Evolutionary conservation across 306 rosid genomes (phyloP), one percentile per base, ranked within the genome.

Genomic region (Dicorynia guianensis): DNA sequence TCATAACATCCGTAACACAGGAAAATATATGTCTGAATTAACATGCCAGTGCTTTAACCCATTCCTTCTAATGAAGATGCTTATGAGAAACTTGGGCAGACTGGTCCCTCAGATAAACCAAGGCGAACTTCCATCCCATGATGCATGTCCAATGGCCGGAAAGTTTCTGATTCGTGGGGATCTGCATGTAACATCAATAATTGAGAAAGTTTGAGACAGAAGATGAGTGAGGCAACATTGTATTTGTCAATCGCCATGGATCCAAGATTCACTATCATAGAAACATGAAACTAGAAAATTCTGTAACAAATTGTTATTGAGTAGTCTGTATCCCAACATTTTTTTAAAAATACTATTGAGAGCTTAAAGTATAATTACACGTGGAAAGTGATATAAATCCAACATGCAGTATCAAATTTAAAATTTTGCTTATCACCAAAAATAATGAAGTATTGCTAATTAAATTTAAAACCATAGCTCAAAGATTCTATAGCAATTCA

Each of bases 61-160:
- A 69, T 78, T 48, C 33, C 33, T 67, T 69, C 42, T 40, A 55
- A 56, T 14, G 73, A 67, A 44, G 69, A 69, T 33, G 60, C 52
- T 42, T 49, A 89, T 43, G 89, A 81, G 69, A 91, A 76, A 77
- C 90, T 89, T 71, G 97, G 97, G 83, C 81, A 76, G 53, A 87
- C 85, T 1, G 99, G 97, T 81, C 99, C 98, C 88, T 96, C 90
- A 1, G 93, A 92, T 17, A 96, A 81, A 33, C 98, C 98, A 44
- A 90, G 87, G 69, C 90, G 97, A 76, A 90, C 97, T 85, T 96
- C 98, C 97, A 96, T 79, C 48, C 97, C 98, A 72, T 96, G 98
- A 82, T 95, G 99, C 87, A 82, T 82, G 80, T 96, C 96, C 9
- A 61, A 66, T 15, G 97, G 98, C 82, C 86, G 87, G 58, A 81